Evolutionary conservation across 2,329 filamentous ascomycete genomes (phyloP).

Genomic region (Pyrenophora seminiperda): DNA sequence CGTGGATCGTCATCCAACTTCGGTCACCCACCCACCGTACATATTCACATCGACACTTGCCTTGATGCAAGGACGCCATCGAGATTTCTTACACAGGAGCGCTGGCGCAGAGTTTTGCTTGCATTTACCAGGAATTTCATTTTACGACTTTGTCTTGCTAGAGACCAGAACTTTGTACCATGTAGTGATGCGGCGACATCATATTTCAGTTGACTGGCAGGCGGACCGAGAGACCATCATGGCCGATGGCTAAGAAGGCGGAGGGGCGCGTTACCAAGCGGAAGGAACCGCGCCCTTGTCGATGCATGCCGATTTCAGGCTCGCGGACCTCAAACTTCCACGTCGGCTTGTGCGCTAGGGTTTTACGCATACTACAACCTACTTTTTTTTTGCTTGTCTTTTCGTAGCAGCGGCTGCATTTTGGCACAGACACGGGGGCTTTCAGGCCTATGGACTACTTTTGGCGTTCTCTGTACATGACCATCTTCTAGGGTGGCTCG

Average conservation of each 20-base stretch:
- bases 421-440: conserved; percentile 37
- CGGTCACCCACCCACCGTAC: conserved; percentile 1
- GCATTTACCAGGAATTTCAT: conserved; percentile 36
- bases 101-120: conserved; percentile 28
- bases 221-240: neutral
- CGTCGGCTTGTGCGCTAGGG: neutral
- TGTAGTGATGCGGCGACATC: conserved; percentile 19
- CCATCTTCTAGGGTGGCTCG: conserved; percentile 26
- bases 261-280: neutral
- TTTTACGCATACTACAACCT: conserved; percentile 5
- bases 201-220: neutral
- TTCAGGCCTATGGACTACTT: conserved; percentile 27
- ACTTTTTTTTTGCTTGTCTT: conserved; percentile 28
- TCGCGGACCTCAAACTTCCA: neutral
- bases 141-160: conserved; percentile 30
- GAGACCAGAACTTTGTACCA: conserved; percentile 30
- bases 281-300: neutral
- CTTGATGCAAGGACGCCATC: conserved; percentile 11
- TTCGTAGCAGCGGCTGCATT: conserved; percentile 43
- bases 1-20: neutral
- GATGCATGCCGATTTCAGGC: neutral
- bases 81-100: conserved; percentile 13
- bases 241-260: conserved; percentile 1
- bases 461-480: conserved; percentile 35
- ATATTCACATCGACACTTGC: conserved; percentile 9